Base-by-base conservation (phyloP, 345 rosid genomes). In the Anacardium occidentale region DNA sequence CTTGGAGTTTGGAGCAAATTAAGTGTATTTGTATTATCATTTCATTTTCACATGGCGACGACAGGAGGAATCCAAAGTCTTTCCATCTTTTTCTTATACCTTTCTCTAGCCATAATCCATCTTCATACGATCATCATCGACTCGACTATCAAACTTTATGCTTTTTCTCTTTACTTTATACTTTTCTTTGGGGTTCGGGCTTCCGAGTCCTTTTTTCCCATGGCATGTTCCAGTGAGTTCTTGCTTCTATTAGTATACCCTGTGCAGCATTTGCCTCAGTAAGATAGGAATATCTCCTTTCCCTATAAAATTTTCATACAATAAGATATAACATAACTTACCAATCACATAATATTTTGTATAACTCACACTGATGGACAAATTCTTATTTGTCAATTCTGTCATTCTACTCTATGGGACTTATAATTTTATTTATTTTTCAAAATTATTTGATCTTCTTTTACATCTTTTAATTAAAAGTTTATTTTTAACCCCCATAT, bases 81-180 rank as follows among this genome's bases (percentile, higher is more conserved):
- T 57, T 34, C 20, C 59, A 20, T 17, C 61, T 55, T 75, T 64
- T 60, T 25, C 56, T 54, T 52, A 80, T 76, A 42, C 86, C 86
- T 85, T 80, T 80, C 86, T 74, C 79, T 72, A 22, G 42, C 1
- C 68, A 57, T 55, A 76, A 80, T 80, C 83, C 70, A 80, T 53
- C 65, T 48, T 62, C 10, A n/a, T 70, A 59, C 42, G 60, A 10
- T 69, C 69, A 26, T 62, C 66, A 63, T 29, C 14, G 37, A 51
- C 22, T 29, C 14, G 37, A 51, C 22, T 34, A 65, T 45, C 52
- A 25, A 24, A 47, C 73, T 77, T 69, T 72, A 21, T 62, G 54
- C 42, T 11, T n/a, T 52, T 54, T 37, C 34, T 26, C 70, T 61
- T 29, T 59, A n/a, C 6, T 51, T 61, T 76, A 72, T 81, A 67